Percentiles rank a stretch among this genome's conserved stretches.
Evolutionary conservation across 148 eudicot genomes (phyloP).

Genomic region (Euryodendron excelsum): DNA sequence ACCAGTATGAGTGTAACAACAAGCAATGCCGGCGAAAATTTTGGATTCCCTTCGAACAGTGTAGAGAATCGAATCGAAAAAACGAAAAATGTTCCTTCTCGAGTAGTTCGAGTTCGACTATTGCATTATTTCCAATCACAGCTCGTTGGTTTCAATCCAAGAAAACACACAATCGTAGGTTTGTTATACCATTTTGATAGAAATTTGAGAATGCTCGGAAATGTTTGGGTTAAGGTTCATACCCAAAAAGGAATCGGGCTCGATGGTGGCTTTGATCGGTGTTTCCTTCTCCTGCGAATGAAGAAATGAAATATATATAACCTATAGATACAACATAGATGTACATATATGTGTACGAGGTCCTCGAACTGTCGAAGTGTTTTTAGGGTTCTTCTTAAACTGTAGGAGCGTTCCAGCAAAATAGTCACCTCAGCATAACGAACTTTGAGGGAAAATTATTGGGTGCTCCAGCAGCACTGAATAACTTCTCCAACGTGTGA

Average conservation of each 20-base stretch:
- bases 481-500: no score
- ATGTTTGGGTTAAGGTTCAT: constrained; percentile 1
- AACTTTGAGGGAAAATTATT: no score
- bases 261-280: neutral
- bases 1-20: no score
- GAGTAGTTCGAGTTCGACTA: constrained; percentile 12
- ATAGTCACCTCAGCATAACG: no score
- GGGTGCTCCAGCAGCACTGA: no score
- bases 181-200: constrained; percentile 13
- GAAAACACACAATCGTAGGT: neutral
- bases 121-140: constrained; percentile 28
- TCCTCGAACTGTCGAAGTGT: no score
- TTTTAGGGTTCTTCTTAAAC: no score
- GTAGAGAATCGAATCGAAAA: neutral
- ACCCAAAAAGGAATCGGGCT: no score
- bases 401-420: no score
- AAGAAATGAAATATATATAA: neutral
- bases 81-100: neutral
- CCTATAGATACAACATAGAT: neutral
- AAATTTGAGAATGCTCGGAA: neutral
- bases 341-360: neutral
- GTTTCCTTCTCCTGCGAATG: neutral
- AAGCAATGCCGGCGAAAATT: constrained; percentile 18
- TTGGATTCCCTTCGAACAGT: constrained; percentile 21
- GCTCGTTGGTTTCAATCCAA: neutral